Evolutionary conservation across 164 flowering plant genomes (phyloP), one percentile per base, ranked within the genome.

Genomic region (Sedum album): DNA sequence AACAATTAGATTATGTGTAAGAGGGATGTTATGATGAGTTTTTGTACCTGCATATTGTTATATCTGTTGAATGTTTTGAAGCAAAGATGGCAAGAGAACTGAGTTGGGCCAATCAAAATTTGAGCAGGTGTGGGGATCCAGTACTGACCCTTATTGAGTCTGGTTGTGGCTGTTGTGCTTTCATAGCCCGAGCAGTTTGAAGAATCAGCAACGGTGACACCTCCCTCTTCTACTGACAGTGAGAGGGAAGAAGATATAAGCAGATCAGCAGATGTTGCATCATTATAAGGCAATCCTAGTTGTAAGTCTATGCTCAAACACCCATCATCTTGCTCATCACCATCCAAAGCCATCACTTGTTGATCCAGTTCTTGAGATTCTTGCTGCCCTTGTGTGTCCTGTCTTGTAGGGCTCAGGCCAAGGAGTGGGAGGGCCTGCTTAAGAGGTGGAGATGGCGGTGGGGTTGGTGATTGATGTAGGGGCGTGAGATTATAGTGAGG

Each of bases 121-220:
- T 91, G 97, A 30, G 97, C 76, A 46, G 97, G 96, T 7, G 97
- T 88, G 11, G 97, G 97, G 74, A 91, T 91, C 97, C n/a, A n/a
- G n/a, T n/a, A n/a, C n/a, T n/a, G n/a, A n/a, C n/a, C n/a, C n/a
- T n/a, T n/a, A n/a, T n/a, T n/a, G n/a, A n/a, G n/a, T n/a, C n/a
- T n/a, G n/a, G n/a, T n/a, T n/a, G n/a, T n/a, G n/a, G n/a, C n/a
- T n/a, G n/a, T n/a, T n/a, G n/a, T n/a, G n/a, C n/a, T n/a, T n/a
- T n/a, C n/a, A n/a, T n/a, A n/a, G n/a, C n/a, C n/a, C n/a, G n/a
- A n/a, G n/a, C n/a, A n/a, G n/a, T n/a, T n/a, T n/a, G n/a, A n/a
- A n/a, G n/a, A 13, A 11, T 18, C 53, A 48, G 53, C 53, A 20
- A 48, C 21, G 53, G 6, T 48, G 53, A 20, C 53, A 20, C 53